Evolutionary conservation across 2,329 filamentous ascomycete species (phyloP).

Genomic region (Talaromyces piceae): DNA sequence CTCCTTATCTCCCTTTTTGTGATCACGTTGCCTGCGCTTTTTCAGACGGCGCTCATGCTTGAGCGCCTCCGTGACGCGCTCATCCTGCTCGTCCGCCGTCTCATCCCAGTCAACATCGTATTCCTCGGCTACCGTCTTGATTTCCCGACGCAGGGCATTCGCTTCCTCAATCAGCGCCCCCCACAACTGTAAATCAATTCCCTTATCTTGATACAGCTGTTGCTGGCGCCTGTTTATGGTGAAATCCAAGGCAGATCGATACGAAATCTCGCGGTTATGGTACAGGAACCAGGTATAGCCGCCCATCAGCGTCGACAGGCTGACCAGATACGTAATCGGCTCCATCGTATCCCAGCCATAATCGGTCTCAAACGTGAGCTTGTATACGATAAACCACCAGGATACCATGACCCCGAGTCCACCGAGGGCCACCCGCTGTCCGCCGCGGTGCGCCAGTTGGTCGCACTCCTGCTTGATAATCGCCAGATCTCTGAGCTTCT

Average conservation of each 20-base stretch:
- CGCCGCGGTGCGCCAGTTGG: conserved; percentile 63
- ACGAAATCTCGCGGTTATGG: conserved; percentile 82
- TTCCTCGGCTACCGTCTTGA: conserved; percentile 71
- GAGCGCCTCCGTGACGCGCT: conserved; percentile 48
- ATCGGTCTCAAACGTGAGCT: conserved; percentile 60
- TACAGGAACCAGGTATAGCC: conserved; percentile 93
- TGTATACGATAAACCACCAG: conserved; percentile 80
- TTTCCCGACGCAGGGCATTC: conserved; percentile 68
- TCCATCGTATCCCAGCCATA: conserved; percentile 88
- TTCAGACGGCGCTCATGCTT: conserved; percentile 42
- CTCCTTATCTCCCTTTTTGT: conserved; percentile 4
- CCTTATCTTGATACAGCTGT: conserved; percentile 65
- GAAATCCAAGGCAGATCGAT: conserved; percentile 77
- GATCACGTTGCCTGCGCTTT: conserved; percentile 28
- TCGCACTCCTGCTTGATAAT: conserved; percentile 78
- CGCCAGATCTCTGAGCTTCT: conserved; percentile 60
- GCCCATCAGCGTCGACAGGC: conserved; percentile 76
- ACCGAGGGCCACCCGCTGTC: conserved; percentile 69
- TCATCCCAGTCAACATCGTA: conserved; percentile 92
- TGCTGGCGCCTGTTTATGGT: conserved; percentile 73
- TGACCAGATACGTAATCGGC: conserved; percentile 80
- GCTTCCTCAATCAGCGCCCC: conserved; percentile 71
- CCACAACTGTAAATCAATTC: conserved; percentile 72
- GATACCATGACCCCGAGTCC: conserved; percentile 65
- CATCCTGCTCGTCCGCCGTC: conserved; percentile 60